Evolutionary conservation across 768 basidiomycete species (phyloP).

Genomic region (Phanerodontia chrysosporium): DNA sequence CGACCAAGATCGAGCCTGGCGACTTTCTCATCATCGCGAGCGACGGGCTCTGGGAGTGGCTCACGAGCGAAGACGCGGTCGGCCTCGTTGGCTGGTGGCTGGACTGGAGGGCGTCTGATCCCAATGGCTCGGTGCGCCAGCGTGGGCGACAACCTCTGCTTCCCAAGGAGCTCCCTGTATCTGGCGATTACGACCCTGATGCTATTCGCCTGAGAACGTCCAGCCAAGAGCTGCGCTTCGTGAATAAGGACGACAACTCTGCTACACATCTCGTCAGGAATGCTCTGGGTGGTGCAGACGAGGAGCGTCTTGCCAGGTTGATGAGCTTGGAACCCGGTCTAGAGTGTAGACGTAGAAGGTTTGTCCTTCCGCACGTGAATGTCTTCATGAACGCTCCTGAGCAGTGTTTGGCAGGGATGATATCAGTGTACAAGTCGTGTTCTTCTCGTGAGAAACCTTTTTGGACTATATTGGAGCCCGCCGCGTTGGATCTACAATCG

Average conservation of each 20-base stretch:
- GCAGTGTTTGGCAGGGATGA: conserved; percentile 27
- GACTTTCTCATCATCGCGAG: conserved; percentile 54
- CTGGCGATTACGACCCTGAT: conserved; percentile 22
- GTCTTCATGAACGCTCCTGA: background rate
- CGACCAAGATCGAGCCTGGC: conserved; percentile 34
- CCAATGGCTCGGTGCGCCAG: background rate
- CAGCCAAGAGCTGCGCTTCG: conserved; percentile 36
- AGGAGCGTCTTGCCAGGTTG: conserved; percentile 36
- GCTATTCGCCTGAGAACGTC: conserved; percentile 35
- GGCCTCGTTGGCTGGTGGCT: conserved; percentile 49
- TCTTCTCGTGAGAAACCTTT: conserved; percentile 16
- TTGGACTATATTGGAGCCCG: background rate
- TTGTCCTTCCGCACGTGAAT: conserved; percentile 12
- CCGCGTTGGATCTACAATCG: background rate
- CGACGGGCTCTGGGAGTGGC: conserved; percentile 49
- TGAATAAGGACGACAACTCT: conserved; percentile 39
- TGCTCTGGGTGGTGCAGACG: conserved; percentile 46
- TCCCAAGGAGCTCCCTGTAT: conserved; percentile 5
- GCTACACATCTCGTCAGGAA: conserved; percentile 50
- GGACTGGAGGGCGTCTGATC: conserved; percentile 11
- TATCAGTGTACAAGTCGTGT: conserved; percentile 26
- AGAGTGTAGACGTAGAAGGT: conserved; percentile 37
- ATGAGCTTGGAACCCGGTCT: conserved; percentile 32
- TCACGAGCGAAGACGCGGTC: conserved; percentile 52
- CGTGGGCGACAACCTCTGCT: background rate